Base-by-base conservation (phyloP, 2,329 filamentous ascomycete genomes). In the Rhynchosporium secalis region DNA sequence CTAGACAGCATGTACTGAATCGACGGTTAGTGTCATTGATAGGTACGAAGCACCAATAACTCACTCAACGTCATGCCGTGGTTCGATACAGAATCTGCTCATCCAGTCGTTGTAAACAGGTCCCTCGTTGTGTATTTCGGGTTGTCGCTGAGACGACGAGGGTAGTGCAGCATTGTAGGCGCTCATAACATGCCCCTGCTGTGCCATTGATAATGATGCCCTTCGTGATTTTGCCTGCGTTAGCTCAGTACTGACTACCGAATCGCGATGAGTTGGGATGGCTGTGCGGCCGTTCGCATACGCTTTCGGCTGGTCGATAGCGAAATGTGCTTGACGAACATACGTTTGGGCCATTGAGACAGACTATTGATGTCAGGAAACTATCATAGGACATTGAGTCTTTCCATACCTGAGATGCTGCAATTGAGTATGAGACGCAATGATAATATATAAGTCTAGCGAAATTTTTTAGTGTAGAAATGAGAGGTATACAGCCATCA, bases 11-110 rank as follows among this genome's bases (percentile, higher is more conserved):
- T 6, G 75, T 77, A 0, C 68, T 66, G 8, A 9, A 54, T 54
- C 20, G 38, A 20, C 10, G 38, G n/a, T 41, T 15, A 48, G 46
- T 9, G 12, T 48, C 8, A 47, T 9, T 29, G 26, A 20, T 9
- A 20, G n/a, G n/a, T 7, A 28, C 8, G 15, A 46, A n/a, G n/a
- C n/a, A 20, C 20, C 20, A 20, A 20, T 20, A 46, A 20, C 49
- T 9, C 36, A 54, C 49, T 36, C 26, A 0, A 71, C 54, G 68
- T 79, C 73, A 55, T 38, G 41, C 26, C 31, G 26, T 49, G 56
- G 71, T 63, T 68, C 71, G 52, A 54, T 71, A 69, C 77, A 80
- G 74, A 72, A 78, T 73, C 20, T 74, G 69, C 62, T 76, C 77
- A 58, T 76, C 71, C 66, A 80, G 63, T 58, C 54, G 43, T 66